These are phyloP conservation scores for Coprinopsis cinerea DNA, from an alignment of 768 basidiomycete genomes.

Conservation along the genomic window DNA sequence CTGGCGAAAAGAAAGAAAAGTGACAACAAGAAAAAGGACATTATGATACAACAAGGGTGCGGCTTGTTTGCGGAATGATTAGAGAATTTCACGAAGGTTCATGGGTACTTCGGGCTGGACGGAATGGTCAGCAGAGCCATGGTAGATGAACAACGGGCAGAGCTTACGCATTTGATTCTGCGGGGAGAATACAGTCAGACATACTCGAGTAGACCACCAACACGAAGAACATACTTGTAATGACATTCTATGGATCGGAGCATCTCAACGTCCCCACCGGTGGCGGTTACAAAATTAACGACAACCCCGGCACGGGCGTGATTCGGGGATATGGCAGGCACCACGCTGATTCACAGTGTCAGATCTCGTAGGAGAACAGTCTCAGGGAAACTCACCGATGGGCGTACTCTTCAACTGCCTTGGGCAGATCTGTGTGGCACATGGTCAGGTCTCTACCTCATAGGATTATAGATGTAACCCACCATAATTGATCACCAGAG, in stretches of 20 bases:
- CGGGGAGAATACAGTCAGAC: too few relatives aligned
- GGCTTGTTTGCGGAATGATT: constrained; percentile 41
- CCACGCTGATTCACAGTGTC: constrained; percentile 50
- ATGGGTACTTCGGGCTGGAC: constrained; percentile 83
- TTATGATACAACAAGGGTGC: constrained; percentile 73
- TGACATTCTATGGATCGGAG: constrained; percentile 97
- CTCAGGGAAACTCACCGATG: constrained; percentile 63
- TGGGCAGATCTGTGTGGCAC: constrained; percentile 64
- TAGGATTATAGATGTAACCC: constrained; percentile 1
- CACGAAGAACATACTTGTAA: constrained; percentile 61
- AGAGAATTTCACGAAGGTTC: constrained; percentile 86
- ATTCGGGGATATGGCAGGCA: constrained; percentile 81
- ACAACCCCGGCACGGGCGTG: constrained; percentile 87
- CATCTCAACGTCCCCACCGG: constrained; percentile 98
- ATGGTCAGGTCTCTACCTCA: constrained; percentile 2
- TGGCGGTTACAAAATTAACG: constrained; percentile 95
- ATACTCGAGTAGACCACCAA: background rate
- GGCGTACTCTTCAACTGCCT: constrained; percentile 96
- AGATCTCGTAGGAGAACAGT: constrained; percentile 9
- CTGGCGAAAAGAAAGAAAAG: constrained; percentile 44
- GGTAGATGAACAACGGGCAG: background rate
- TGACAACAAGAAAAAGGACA: constrained; percentile 35
- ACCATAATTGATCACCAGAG: constrained; percentile 96
- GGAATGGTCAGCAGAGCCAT: constrained; percentile 16
- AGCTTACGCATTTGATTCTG: constrained; percentile 86